A percentile compares a stretch with the other conserved stretches of the same genome.
Conservation (phyloP, 257 asterid genomes). For the Asclepias syriaca region DNA sequence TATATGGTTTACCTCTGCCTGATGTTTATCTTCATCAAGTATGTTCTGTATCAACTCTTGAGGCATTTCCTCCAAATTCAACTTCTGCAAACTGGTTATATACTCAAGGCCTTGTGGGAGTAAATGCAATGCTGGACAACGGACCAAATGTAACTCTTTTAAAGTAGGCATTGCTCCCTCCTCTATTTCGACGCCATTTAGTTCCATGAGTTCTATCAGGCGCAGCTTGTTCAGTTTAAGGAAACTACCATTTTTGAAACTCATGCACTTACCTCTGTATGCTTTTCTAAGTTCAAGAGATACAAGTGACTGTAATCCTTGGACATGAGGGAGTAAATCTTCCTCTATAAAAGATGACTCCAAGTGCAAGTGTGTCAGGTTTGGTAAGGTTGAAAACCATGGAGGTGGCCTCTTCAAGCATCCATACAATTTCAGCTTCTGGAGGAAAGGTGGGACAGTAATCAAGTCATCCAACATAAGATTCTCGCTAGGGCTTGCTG, state of each 20-base stretch:
- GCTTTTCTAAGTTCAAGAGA: constrained; percentile 19
- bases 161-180: constrained; percentile 20
- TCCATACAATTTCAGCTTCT: constrained; percentile 21
- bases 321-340: constrained; percentile 16
- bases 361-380: constrained; percentile 20
- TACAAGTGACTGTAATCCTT: constrained; percentile 20
- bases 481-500: constrained; percentile 11
- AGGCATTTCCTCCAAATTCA: constrained; percentile 21
- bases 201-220: constrained; percentile 9
- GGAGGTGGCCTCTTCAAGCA: constrained; percentile 20
- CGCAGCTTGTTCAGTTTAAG: constrained; percentile 19
- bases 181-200: constrained; percentile 13
- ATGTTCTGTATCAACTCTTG: constrained; percentile 15
- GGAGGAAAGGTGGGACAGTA: constrained; percentile 20
- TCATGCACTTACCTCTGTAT: constrained; percentile 16
- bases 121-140: constrained; percentile 12
- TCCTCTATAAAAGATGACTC: constrained; percentile 7
- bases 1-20: constrained; percentile 9
- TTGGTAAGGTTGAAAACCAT: constrained; percentile 18
- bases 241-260: constrained; percentile 17
- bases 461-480: constrained; percentile 16
- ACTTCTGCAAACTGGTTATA: constrained; percentile 10
- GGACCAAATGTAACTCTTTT: constrained; percentile 17
- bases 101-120: constrained; percentile 20
- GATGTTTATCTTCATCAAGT: constrained; percentile 5